A percentile compares a stretch with the other conserved stretches of the same genome.
These are phyloP conservation scores for Piloderma croceum DNA, from an alignment of 768 basidiomycete genomes.

Conservation along the genomic window DNA sequence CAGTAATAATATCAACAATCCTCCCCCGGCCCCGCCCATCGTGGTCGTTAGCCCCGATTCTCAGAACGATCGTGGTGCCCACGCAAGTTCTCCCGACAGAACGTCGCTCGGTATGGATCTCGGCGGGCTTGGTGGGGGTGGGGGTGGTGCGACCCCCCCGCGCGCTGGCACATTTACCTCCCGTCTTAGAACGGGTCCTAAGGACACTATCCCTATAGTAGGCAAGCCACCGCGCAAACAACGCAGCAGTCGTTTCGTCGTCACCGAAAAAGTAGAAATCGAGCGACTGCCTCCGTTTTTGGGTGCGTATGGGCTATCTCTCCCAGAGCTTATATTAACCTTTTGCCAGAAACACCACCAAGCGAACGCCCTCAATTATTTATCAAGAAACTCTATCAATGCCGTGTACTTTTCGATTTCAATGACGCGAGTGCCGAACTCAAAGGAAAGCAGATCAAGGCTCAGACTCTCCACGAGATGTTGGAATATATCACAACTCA, in stretches of 20 bases:
- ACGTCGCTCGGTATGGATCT: constrained; percentile 44
- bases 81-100: constrained; percentile 44
- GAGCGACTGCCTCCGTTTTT: constrained; percentile 88
- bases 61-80: constrained; percentile 41
- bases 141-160: constrained; percentile 56
- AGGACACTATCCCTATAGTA: constrained; percentile 94
- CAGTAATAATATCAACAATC: constrained; percentile 24
- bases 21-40: constrained; percentile 67
- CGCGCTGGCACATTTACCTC: constrained; percentile 62
- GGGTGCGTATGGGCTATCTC: constrained; percentile 39
- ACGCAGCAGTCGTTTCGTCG: constrained; percentile 92
- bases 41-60: constrained; percentile 81
- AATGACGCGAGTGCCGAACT: constrained; percentile 95
- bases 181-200: constrained; percentile 79
- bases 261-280: constrained; percentile 94
- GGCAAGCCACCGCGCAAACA: constrained; percentile 98
- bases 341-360: constrained; percentile 70
- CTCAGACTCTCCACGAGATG: constrained; percentile 96
- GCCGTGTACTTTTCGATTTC: constrained; percentile 96
- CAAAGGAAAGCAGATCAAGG: constrained; percentile 97
- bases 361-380: constrained; percentile 88
- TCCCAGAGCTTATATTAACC: neutral
- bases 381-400: constrained; percentile 92
- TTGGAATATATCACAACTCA: constrained; percentile 98
- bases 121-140: constrained; percentile 21